These are phyloP conservation scores for Flaveria sonorensis DNA, from an alignment of 129 eudicot genomes.

Conservation along the genomic window DNA sequence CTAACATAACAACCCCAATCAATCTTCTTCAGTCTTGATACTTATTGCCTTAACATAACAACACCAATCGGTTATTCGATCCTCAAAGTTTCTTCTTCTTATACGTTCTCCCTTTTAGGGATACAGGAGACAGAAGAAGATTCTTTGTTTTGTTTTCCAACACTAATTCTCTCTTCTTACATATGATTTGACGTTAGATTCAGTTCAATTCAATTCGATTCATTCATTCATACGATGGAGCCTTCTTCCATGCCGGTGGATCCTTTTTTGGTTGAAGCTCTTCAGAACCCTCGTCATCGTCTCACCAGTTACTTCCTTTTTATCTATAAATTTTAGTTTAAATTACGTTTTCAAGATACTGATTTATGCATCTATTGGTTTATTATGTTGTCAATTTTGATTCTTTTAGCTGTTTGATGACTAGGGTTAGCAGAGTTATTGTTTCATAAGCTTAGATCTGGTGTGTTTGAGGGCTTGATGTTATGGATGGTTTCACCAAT, in stretches of 20 bases:
- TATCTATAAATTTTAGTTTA: slow-evolving; percentile 3
- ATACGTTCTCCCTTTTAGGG: slow-evolving; percentile 9
- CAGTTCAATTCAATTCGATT: neutral
- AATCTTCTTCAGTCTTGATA: neutral
- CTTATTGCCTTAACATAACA: neutral
- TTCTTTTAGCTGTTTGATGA: neutral
- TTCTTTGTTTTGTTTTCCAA: neutral
- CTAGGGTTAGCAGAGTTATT: slow-evolving; percentile 17
- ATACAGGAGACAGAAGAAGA: neutral
- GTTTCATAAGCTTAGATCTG: slow-evolving; percentile 29
- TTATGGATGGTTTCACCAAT: neutral
- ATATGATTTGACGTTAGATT: neutral
- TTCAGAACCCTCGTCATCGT: slow-evolving; percentile 96
- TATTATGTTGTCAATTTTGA: neutral
- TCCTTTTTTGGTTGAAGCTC: slow-evolving; percentile 90
- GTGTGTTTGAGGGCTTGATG: slow-evolving; percentile 2
- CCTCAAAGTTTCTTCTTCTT: slow-evolving; percentile 9
- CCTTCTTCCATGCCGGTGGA: slow-evolving; percentile 53
- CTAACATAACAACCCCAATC: neutral
- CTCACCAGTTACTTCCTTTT: slow-evolving; percentile 62
- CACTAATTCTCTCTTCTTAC: neutral
- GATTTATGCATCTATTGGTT: neutral
- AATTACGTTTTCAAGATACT: slow-evolving; percentile 13
- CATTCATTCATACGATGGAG: neutral
- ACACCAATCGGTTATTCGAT: neutral